Conservation (phyloP, 257 asterid genomes). For the Jacaranda mimosifolia region DNA sequence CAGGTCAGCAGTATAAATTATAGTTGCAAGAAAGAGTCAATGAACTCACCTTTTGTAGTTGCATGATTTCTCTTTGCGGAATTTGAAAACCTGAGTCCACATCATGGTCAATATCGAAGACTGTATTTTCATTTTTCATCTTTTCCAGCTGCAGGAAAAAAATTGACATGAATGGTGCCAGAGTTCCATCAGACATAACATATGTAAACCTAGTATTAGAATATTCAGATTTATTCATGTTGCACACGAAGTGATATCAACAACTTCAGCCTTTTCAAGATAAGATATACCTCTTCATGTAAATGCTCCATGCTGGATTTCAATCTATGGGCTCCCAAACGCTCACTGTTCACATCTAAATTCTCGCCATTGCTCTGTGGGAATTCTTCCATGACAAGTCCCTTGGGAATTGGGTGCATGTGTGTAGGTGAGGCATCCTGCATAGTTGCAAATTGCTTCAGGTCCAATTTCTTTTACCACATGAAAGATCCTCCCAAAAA, state of each 20-base stretch:
- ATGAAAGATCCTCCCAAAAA: background rate
- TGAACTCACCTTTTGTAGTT: constrained; percentile 71
- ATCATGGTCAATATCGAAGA: constrained; percentile 45
- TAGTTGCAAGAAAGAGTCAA: constrained; percentile 24
- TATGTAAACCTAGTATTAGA: background rate
- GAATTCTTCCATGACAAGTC: constrained; percentile 35
- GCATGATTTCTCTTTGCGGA: constrained; percentile 62
- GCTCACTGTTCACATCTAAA: constrained; percentile 39
- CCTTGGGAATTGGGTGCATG: too few species aligned
- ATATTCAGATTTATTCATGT: constrained; percentile 1
- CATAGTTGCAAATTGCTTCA: constrained; percentile 37
- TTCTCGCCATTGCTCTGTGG: constrained; percentile 50
- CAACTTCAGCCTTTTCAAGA: constrained; percentile 15
- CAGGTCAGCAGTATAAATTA: constrained; percentile 9
- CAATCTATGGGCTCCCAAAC: constrained; percentile 58
- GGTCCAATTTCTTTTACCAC: constrained; percentile 20
- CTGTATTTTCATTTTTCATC: constrained; percentile 82
- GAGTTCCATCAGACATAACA: constrained; percentile 18
- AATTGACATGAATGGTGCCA: background rate
- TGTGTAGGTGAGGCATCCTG: constrained; percentile 46
- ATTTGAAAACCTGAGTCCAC: constrained; percentile 48
- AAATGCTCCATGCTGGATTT: constrained; percentile 85
- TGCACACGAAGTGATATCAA: background rate
- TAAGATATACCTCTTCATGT: constrained; percentile 74
- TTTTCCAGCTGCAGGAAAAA: constrained; percentile 75